Evolutionary conservation across 352 stramenopile genomes (phyloP).

Genomic region (Globisporangium acanthophoron): DNA sequence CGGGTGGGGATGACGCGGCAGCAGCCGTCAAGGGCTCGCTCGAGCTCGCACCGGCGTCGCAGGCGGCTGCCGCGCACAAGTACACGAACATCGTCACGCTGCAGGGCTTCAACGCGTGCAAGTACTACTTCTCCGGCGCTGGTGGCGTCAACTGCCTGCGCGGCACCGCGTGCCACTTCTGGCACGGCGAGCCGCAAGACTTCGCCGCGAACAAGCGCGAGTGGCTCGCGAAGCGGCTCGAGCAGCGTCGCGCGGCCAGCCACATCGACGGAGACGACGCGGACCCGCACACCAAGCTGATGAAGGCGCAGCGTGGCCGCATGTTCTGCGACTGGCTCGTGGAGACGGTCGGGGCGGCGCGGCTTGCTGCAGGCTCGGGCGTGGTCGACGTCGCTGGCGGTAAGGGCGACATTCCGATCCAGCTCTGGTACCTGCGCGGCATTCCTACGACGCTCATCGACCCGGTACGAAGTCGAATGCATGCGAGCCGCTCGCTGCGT

Average conservation of each 20-base stretch:
- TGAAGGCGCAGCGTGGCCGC: conserved; percentile 67
- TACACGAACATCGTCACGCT: conserved; percentile 85
- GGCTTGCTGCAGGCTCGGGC: conserved; percentile 42
- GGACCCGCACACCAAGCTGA: conserved; percentile 60
- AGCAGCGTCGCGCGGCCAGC: conserved; percentile 48
- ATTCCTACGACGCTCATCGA: conserved; percentile 84
- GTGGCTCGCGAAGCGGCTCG: conserved; percentile 62
- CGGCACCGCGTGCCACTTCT: conserved; percentile 75
- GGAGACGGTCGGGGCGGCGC: conserved; percentile 35
- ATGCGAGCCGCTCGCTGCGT: too few relatives aligned
- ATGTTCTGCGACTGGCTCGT: conserved; percentile 85
- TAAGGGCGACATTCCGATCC: conserved; percentile 83
- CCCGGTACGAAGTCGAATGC: conserved; percentile 31
- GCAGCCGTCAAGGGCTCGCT: conserved; percentile 33
- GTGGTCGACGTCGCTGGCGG: conserved; percentile 87
- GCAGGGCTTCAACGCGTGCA: conserved; percentile 77
- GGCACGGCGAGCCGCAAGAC: conserved; percentile 55
- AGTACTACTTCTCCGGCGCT: conserved; percentile 81
- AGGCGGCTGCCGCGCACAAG: conserved; percentile 38
- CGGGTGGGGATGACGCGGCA: neutral
- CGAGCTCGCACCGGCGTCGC: conserved; percentile 40
- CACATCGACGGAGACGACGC: conserved; percentile 51
- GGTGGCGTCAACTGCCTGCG: conserved; percentile 53
- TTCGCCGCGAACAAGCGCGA: conserved; percentile 59
- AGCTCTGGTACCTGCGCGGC: conserved; percentile 72